phyloP scores from a whole-genome alignment of 2,329 filamentous ascomycete genomes.

The Chlorencoelia australis region DNA sequence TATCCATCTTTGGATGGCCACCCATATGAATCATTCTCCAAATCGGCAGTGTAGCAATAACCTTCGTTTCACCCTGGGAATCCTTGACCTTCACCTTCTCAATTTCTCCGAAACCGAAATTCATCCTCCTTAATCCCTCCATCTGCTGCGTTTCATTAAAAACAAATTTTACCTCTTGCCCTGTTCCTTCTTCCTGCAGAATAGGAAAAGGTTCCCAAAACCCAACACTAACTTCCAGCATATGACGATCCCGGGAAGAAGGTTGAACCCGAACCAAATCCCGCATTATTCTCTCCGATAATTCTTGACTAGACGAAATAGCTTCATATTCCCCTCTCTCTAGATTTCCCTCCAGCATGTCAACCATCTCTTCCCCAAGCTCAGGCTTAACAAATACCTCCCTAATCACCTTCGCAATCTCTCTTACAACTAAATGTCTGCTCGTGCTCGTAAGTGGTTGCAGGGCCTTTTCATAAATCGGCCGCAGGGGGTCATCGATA shows the following conservation, averaged over 20 bases:
- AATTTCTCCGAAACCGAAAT: constrained; percentile 3
- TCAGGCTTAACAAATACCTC: constrained; percentile 1
- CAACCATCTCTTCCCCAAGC: not conserved
- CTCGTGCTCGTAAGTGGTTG: not conserved
- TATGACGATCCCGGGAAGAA: too few species aligned
- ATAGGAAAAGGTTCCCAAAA: too few species aligned
- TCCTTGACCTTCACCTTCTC: not conserved
- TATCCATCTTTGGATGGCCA: too few species aligned
- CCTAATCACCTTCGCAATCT: not conserved
- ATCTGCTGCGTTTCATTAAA: too few species aligned
- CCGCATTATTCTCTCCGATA: too few species aligned
- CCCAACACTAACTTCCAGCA: too few species aligned
- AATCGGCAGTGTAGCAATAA: not conserved
- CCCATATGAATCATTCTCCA: too few species aligned
- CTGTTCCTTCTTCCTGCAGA: too few species aligned
- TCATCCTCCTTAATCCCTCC: too few species aligned
- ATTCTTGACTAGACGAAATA: too few species aligned
- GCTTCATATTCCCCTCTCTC: constrained; percentile 2
- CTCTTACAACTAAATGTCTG: constrained; percentile 1
- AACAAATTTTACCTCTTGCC: too few species aligned
- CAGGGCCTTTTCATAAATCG: constrained; percentile 3
- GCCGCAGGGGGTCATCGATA: not conserved
- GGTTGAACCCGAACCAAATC: too few species aligned
- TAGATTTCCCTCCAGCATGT: not conserved
- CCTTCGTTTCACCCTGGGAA: not conserved